phyloP scores from a whole-genome alignment of 2,329 filamentous ascomycete genomes.

The Calonectria pauciramosa region DNA sequence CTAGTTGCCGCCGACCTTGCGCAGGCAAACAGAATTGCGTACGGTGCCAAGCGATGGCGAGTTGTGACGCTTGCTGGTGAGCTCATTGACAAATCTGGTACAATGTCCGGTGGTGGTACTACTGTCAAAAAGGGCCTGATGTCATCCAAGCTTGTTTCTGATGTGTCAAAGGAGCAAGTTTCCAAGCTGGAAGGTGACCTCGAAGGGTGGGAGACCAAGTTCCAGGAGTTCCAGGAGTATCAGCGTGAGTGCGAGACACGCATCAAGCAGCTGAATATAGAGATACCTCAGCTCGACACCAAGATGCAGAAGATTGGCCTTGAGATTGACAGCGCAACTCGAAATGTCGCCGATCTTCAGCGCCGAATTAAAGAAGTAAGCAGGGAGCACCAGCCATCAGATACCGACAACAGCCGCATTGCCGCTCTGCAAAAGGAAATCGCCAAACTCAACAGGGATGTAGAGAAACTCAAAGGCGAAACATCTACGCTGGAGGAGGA shows the following conservation, averaged over 20 bases:
- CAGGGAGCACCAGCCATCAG: slow-evolving; percentile 84
- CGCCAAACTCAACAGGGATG: slow-evolving; percentile 79
- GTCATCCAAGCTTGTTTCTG: slow-evolving; percentile 94
- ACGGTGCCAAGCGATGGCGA: slow-evolving; percentile 92
- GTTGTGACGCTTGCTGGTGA: slow-evolving; percentile 96
- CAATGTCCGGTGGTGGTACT: slow-evolving; percentile 97
- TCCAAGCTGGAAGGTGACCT: slow-evolving; percentile 88
- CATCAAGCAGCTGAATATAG: slow-evolving; percentile 79
- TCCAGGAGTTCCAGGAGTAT: slow-evolving; percentile 86
- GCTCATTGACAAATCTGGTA: slow-evolving; percentile 97
- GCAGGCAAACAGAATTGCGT: slow-evolving; percentile 98
- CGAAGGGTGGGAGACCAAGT: slow-evolving; percentile 85
- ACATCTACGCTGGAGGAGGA: slow-evolving; percentile 93
- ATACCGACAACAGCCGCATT: slow-evolving; percentile 82
- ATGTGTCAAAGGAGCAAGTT: slow-evolving; percentile 90
- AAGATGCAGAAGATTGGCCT: slow-evolving; percentile 91
- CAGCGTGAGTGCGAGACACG: slow-evolving; percentile 83
- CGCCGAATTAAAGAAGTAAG: slow-evolving; percentile 88
- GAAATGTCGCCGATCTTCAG: slow-evolving; percentile 86
- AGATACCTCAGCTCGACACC: slow-evolving; percentile 88
- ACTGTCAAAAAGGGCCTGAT: slow-evolving; percentile 93
- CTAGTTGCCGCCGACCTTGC: slow-evolving; percentile 91
- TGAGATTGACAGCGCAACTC: slow-evolving; percentile 88
- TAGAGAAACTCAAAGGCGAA: slow-evolving; percentile 84
- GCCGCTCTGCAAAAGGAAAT: slow-evolving; percentile 84